phyloP scores from a whole-genome alignment of 257 asterid species.

The Solanum lycopersicoides region DNA sequence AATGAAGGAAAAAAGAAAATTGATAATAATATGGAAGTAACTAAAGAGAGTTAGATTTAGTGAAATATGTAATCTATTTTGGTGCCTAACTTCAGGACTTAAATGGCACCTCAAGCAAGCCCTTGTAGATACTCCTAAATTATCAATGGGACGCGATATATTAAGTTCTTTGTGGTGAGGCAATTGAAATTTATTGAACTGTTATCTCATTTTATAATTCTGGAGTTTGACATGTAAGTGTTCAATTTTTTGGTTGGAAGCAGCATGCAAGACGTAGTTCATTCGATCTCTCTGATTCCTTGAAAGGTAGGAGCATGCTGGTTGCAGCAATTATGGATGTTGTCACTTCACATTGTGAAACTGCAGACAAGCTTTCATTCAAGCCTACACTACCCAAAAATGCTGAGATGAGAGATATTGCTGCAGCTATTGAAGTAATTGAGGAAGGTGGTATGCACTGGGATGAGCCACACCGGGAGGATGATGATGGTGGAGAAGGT shows the following conservation, averaged over 20 bases:
- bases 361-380: constrained; percentile 47
- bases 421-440: constrained; percentile 90
- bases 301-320: constrained; percentile 99
- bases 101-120: neutral
- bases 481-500: constrained; percentile 71
- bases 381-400: constrained; percentile 65
- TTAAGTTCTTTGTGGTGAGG: neutral
- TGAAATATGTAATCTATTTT: neutral
- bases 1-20: neutral
- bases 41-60: neutral
- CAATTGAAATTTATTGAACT: neutral
- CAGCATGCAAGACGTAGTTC: constrained; percentile 78
- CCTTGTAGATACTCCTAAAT: neutral
- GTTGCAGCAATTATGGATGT: constrained; percentile 97
- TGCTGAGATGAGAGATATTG: constrained; percentile 89
- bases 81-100: neutral
- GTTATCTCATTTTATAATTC: neutral
- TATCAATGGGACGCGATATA: neutral
- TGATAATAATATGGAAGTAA: neutral
- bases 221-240: constrained; percentile 21
- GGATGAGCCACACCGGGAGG: constrained; percentile 61
- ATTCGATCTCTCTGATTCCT: constrained; percentile 58
- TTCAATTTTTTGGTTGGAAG: constrained; percentile 31
- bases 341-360: constrained; percentile 80
- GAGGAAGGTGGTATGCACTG: constrained; percentile 93